Conservation (phyloP, 768 basidiomycete species). For the Naematelia aurantialba region DNA sequence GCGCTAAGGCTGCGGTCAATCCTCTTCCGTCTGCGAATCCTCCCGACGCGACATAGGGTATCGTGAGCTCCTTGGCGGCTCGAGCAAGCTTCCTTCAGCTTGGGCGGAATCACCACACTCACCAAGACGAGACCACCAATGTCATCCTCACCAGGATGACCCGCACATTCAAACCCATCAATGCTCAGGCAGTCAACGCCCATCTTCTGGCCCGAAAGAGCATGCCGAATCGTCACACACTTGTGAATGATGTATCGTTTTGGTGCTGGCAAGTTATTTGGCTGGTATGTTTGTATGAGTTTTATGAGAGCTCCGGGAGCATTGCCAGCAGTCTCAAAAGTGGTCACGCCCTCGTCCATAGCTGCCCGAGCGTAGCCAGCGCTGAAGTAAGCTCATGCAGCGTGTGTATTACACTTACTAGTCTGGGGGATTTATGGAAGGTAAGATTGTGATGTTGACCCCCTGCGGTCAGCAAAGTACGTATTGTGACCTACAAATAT, state of each 20-base stretch:
- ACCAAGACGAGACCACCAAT: constrained; percentile 83
- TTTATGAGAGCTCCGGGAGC: constrained; percentile 76
- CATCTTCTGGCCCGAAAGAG: constrained; percentile 58
- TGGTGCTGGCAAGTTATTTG: not conserved
- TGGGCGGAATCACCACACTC: constrained; percentile 14
- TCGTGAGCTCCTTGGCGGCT: constrained; percentile 73
- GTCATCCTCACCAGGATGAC: constrained; percentile 92
- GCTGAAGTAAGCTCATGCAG: constrained; percentile 10
- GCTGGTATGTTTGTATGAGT: constrained; percentile 69
- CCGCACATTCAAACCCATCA: constrained; percentile 93
- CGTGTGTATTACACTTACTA: constrained; percentile 57
- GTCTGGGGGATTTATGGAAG: constrained; percentile 83
- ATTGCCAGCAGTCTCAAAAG: constrained; percentile 91
- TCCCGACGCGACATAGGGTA: constrained; percentile 86
- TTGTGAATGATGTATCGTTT: constrained; percentile 70
- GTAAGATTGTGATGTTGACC: constrained; percentile 74
- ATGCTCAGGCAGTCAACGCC: constrained; percentile 87
- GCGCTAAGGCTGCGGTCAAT: constrained; percentile 70
- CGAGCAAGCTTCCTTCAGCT: constrained; percentile 64
- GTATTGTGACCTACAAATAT: constrained; percentile 29
- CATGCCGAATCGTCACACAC: constrained; percentile 46
- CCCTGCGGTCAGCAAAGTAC: constrained; percentile 68
- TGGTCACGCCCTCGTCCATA: constrained; percentile 77
- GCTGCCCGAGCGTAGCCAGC: constrained; percentile 56
- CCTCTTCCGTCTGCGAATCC: constrained; percentile 85